These are phyloP conservation scores for Anastatica hierochuntica DNA, from an alignment of 345 rosid genomes.

Conservation along the genomic window DNA sequence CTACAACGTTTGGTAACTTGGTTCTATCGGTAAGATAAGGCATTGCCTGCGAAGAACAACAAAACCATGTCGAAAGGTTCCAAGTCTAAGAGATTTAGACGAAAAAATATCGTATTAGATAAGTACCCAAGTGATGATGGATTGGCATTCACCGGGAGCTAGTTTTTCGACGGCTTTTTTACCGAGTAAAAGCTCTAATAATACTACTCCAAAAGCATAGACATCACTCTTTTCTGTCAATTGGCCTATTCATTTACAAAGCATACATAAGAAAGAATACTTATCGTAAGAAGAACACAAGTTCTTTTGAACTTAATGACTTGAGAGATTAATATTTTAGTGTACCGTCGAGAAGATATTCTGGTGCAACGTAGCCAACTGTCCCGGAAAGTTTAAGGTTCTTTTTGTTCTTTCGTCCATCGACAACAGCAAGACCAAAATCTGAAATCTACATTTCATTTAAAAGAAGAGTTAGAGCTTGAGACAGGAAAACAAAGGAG, in stretches of 20 bases:
- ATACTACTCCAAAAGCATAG: constrained; percentile 92
- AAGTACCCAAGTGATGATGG: constrained; percentile 89
- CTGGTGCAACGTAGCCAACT: constrained; percentile 92
- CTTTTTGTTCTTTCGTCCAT: constrained; percentile 54
- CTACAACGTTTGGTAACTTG: constrained; percentile 72
- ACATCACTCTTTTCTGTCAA: constrained; percentile 96
- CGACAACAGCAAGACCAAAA: constrained; percentile 87
- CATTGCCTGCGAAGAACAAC: constrained; percentile 63
- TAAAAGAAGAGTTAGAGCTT: not conserved
- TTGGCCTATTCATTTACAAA: constrained; percentile 38
- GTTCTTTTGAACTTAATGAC: not conserved
- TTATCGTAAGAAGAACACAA: not conserved
- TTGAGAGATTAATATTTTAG: not conserved
- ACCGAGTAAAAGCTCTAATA: constrained; percentile 81
- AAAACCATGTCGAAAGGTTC: constrained; percentile 5
- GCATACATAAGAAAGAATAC: not conserved
- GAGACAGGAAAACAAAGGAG: not conserved
- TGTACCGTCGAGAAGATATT: constrained; percentile 79
- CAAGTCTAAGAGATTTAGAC: constrained; percentile 1
- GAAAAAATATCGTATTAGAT: not conserved
- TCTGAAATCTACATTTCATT: constrained; percentile 64
- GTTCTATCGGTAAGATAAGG: constrained; percentile 63
- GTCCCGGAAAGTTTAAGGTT: constrained; percentile 90
- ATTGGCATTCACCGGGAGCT: constrained; percentile 81
- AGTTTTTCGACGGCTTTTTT: constrained; percentile 82